A percentile compares a stretch with the other conserved stretches of the same genome.
These are phyloP conservation scores for Suillus bovinus DNA, from an alignment of 768 basidiomycete genomes.

Conservation along the genomic window DNA sequence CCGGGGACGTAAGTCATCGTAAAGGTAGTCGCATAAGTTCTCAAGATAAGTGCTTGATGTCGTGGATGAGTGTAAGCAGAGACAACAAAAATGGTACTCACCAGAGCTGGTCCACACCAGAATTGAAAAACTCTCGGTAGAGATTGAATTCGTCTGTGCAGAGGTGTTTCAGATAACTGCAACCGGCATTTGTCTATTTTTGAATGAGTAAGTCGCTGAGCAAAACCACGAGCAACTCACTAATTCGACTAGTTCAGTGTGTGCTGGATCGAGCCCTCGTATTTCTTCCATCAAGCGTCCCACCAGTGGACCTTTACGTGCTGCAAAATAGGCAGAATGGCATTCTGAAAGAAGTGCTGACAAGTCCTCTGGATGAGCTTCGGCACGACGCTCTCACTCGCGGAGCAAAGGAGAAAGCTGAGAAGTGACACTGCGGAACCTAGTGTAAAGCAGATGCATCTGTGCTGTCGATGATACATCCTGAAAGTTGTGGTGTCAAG, in stretches of 20 bases:
- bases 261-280: slow-evolving; percentile 72
- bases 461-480: slow-evolving; percentile 80
- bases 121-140: slow-evolving; percentile 83
- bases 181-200: slow-evolving; percentile 82
- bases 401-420: slow-evolving; percentile 76
- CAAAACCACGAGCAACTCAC: slow-evolving; percentile 39
- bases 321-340: slow-evolving; percentile 77
- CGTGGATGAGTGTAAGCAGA: slow-evolving; percentile 12
- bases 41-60: slow-evolving; percentile 80
- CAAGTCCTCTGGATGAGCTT: slow-evolving; percentile 81
- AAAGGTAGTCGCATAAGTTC: slow-evolving; percentile 89
- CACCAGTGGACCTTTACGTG: slow-evolving; percentile 71
- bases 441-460: slow-evolving; percentile 85
- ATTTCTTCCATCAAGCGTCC: slow-evolving; percentile 81
- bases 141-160: slow-evolving; percentile 89
- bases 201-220: slow-evolving; percentile 2
- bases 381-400: slow-evolving; percentile 82
- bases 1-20: slow-evolving; percentile 93
- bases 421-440: slow-evolving; percentile 72
- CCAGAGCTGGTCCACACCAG: slow-evolving; percentile 78
- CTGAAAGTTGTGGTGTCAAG: slow-evolving; percentile 35
- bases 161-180: slow-evolving; percentile 88
- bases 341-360: slow-evolving; percentile 83
- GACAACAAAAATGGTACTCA: slow-evolving; percentile 35
- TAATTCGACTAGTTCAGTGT: slow-evolving; percentile 85